A percentile compares a stretch with the other conserved stretches of the same genome.
phyloP scores from a whole-genome alignment of 768 basidiomycete species.

The Kwoniella botswanensis region DNA sequence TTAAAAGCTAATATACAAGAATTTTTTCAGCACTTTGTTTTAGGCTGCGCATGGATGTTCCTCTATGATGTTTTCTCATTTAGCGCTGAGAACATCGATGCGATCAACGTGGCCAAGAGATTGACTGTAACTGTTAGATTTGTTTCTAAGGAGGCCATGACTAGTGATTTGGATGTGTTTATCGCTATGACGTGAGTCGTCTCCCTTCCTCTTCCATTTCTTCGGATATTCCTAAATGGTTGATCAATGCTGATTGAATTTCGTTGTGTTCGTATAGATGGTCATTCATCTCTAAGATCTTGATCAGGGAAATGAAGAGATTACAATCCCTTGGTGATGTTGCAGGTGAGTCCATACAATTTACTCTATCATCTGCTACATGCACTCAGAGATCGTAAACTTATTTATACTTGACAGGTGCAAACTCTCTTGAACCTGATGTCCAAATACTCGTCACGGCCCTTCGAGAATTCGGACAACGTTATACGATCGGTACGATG shows the following conservation, averaged over 20 bases:
- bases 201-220: no score
- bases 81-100: constrained; percentile 37
- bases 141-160: constrained; percentile 17
- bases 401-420: not conserved
- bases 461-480: constrained; percentile 32
- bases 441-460: constrained; percentile 37
- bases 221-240: not conserved
- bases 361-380: no score
- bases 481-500: constrained; percentile 35
- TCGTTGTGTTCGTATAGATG: constrained; percentile 27
- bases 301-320: constrained; percentile 51
- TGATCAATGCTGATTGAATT: not conserved
- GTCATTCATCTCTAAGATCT: constrained; percentile 45
- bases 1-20: no score
- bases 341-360: constrained; percentile 24
- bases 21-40: constrained; percentile 54
- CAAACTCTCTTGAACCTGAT: constrained; percentile 35
- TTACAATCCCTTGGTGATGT: constrained; percentile 37
- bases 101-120: constrained; percentile 41
- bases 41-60: constrained; percentile 51
- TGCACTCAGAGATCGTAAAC: no score
- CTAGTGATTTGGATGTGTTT: constrained; percentile 45
- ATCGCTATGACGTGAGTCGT: constrained; percentile 48
- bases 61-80: constrained; percentile 36
- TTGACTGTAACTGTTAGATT: constrained; percentile 31